Conservation (phyloP, 129 eudicot genomes). For the Glebionis coronaria region DNA sequence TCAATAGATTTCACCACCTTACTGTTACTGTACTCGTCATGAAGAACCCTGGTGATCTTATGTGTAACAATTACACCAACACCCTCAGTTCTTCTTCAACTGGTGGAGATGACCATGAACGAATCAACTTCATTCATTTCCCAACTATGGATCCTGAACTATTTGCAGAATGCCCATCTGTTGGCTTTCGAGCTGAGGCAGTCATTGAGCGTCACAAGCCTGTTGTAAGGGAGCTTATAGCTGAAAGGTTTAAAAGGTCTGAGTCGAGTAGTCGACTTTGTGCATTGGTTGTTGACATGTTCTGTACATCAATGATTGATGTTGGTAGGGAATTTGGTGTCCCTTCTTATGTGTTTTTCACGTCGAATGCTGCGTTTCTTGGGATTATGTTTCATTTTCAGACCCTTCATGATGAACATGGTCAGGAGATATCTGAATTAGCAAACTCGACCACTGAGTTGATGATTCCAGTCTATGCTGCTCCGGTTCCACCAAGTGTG, state of each 20-base stretch:
- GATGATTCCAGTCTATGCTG: conserved; percentile 29
- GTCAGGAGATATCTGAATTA: conserved; percentile 29
- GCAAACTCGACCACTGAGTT: conserved; percentile 14
- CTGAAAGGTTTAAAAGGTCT: neutral
- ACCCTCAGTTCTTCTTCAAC: conserved; percentile 15
- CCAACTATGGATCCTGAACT: conserved; percentile 28
- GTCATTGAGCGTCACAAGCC: conserved; percentile 38
- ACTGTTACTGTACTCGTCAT: conserved; percentile 40
- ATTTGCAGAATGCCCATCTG: conserved; percentile 21
- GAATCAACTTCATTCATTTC: conserved; percentile 36
- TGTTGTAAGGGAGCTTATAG: conserved; percentile 29
- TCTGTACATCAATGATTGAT: conserved; percentile 53
- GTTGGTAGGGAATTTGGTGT: conserved; percentile 48
- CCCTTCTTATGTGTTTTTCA: conserved; percentile 41
- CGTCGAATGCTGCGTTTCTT: conserved; percentile 44
- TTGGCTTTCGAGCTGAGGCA: conserved; percentile 25
- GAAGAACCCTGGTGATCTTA: conserved; percentile 40
- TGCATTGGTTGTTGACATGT: conserved; percentile 56
- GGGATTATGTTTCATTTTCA: conserved; percentile 42
- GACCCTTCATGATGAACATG: conserved; percentile 30
- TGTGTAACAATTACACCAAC: conserved; percentile 26
- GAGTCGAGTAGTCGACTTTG: conserved; percentile 1
- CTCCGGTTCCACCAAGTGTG: conserved; percentile 33
- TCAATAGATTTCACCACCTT: conserved; percentile 17
- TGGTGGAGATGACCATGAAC: neutral